These are phyloP conservation scores for Globisporangium abappressorium DNA, from an alignment of 352 stramenopile genomes.

Conservation along the genomic window DNA sequence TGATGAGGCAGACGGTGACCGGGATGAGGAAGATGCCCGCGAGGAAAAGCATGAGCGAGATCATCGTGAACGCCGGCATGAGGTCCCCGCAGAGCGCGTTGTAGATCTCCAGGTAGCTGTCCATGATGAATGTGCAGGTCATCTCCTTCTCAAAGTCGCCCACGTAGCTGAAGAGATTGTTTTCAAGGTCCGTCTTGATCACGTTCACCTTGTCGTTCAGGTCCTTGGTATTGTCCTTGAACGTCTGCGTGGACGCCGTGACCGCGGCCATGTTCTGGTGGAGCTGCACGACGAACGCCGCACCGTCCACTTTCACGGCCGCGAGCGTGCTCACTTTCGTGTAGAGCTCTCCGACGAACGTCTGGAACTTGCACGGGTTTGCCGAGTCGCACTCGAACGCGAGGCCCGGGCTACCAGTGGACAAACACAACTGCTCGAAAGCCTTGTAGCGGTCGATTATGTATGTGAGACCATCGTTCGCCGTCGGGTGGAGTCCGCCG, in stretches of 20 bases:
- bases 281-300: constrained; percentile 30
- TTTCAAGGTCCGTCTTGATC: constrained; percentile 42
- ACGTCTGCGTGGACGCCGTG: constrained; percentile 20
- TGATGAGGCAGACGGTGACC: constrained; percentile 69
- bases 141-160: constrained; percentile 53
- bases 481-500: neutral
- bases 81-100: constrained; percentile 51
- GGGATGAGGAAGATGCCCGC: constrained; percentile 62
- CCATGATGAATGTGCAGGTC: constrained; percentile 58
- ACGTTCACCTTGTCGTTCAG: constrained; percentile 35
- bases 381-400: neutral
- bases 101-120: constrained; percentile 50
- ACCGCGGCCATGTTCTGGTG: constrained; percentile 29
- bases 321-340: constrained; percentile 12
- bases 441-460: constrained; percentile 19
- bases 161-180: constrained; percentile 50
- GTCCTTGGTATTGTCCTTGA: constrained; percentile 41
- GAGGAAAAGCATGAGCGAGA: constrained; percentile 73
- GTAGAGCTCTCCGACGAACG: constrained; percentile 19
- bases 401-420: neutral
- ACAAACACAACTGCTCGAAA: constrained; percentile 1
- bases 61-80: constrained; percentile 69
- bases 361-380: constrained; percentile 18
- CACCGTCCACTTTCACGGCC: constrained; percentile 22
- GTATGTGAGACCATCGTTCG: constrained; percentile 12